These are phyloP conservation scores for Tephrocybe sp. DNA, from an alignment of 768 basidiomycete genomes.

Conservation along the genomic window DNA sequence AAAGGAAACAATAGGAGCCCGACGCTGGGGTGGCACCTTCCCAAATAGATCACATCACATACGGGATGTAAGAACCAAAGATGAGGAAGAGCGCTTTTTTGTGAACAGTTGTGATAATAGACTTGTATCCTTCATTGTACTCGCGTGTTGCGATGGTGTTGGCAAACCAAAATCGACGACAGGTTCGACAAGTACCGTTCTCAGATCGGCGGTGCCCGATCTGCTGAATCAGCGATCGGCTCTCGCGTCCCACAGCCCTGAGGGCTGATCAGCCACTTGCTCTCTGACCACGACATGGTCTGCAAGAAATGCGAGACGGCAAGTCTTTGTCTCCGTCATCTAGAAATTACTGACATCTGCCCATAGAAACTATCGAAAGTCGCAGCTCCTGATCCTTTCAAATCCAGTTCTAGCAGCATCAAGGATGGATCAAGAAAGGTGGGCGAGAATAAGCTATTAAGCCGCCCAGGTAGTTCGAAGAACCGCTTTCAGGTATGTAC, in stretches of 20 bases:
- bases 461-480: conserved; percentile 67
- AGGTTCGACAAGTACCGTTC: conserved; percentile 1
- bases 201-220: conserved; percentile 22
- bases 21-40: conserved; percentile 38
- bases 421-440: conserved; percentile 80
- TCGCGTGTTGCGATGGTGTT: conserved; percentile 30
- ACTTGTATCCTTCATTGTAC: conserved; percentile 29
- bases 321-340: conserved; percentile 21
- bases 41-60: conserved; percentile 30
- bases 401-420: conserved; percentile 66
- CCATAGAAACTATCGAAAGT: conserved; percentile 86
- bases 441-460: conserved; percentile 81
- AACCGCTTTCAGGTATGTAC: conserved; percentile 70
- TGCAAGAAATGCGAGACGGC: conserved; percentile 86
- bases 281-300: conserved; percentile 55
- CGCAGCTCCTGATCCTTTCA: conserved; percentile 87
- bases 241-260: not conserved
- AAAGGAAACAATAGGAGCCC: conserved; percentile 52
- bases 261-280: conserved; percentile 7
- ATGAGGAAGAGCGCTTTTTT: conserved; percentile 23
- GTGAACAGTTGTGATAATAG: conserved; percentile 33
- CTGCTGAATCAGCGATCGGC: conserved; percentile 34
- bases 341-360: conserved; percentile 13
- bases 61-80: conserved; percentile 35
- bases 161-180: conserved; percentile 3